Percentiles rank a stretch among this genome's conserved stretches.
These are phyloP conservation scores for Yarrowia phangngaensis DNA, from an alignment of 805 yeast species.

Conservation along the genomic window DNA sequence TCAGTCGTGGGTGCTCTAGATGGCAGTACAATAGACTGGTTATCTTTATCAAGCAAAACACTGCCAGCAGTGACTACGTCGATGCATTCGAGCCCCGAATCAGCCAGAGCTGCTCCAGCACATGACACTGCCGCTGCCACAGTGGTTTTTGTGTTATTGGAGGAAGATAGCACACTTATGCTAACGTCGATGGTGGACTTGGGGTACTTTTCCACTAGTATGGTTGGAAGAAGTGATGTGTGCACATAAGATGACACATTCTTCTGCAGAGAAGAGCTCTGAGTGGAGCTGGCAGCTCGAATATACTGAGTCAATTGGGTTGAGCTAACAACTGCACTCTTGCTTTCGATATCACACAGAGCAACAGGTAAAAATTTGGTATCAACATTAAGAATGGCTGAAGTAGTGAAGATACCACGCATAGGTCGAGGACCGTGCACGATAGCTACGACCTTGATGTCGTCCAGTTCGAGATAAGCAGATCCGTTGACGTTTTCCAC, in stretches of 20 bases:
- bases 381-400: slow-evolving; percentile 63
- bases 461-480: slow-evolving; percentile 66
- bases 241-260: slow-evolving; percentile 50
- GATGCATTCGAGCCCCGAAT: slow-evolving; percentile 75
- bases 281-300: slow-evolving; percentile 35
- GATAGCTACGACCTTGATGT: slow-evolving; percentile 58
- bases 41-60: slow-evolving; percentile 27
- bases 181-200: slow-evolving; percentile 83
- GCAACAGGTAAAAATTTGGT: slow-evolving; percentile 53
- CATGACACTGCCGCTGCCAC: slow-evolving; percentile 56
- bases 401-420: slow-evolving; percentile 63
- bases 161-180: slow-evolving; percentile 56
- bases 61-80: slow-evolving; percentile 61
- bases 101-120: slow-evolving; percentile 70
- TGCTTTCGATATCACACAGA: slow-evolving; percentile 36
- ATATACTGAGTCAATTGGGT: slow-evolving; percentile 16
- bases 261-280: slow-evolving; percentile 40
- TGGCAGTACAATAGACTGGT: slow-evolving; percentile 25
- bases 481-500: slow-evolving; percentile 78
- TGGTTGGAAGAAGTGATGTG: slow-evolving; percentile 50
- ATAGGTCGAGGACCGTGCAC: slow-evolving; percentile 89
- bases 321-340: slow-evolving; percentile 32
- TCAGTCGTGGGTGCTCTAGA: slow-evolving; percentile 16
- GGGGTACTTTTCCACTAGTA: slow-evolving; percentile 71
- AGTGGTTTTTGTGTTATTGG: slow-evolving; percentile 39